These are phyloP conservation scores for Butyriboletus loyo DNA, from an alignment of 768 basidiomycete genomes.

Conservation along the genomic window DNA sequence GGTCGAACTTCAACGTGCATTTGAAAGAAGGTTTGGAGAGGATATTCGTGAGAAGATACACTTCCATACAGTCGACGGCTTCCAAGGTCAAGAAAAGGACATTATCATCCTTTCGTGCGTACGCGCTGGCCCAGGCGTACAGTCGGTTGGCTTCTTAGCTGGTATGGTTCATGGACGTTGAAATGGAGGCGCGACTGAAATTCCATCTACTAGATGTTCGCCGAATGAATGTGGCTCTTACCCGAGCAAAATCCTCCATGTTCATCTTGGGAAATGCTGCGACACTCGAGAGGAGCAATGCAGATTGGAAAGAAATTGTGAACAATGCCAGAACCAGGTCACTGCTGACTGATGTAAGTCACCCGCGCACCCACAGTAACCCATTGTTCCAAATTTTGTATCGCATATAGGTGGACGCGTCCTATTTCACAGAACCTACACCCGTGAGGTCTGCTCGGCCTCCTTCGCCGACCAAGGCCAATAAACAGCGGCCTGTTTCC, in stretches of 20 bases:
- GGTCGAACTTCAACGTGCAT: slow-evolving; percentile 63
- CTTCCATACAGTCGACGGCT: slow-evolving; percentile 98
- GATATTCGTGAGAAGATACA: slow-evolving; percentile 71
- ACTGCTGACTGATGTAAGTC: slow-evolving; percentile 58
- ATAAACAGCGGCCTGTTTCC: slow-evolving; percentile 19
- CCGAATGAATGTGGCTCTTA: slow-evolving; percentile 98
- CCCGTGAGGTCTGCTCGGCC: slow-evolving; percentile 13
- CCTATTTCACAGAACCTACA: slow-evolving; percentile 38
- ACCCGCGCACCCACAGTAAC: background rate
- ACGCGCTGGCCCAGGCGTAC: slow-evolving; percentile 82
- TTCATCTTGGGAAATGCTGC: slow-evolving; percentile 91
- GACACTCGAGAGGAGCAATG: slow-evolving; percentile 84
- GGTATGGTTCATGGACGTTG: slow-evolving; percentile 40
- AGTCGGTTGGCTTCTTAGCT: slow-evolving; percentile 83
- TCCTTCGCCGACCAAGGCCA: slow-evolving; percentile 19
- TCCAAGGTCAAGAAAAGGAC: slow-evolving; percentile 98
- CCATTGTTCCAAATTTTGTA: background rate
- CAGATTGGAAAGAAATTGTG: slow-evolving; percentile 76
- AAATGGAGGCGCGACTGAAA: slow-evolving; percentile 1
- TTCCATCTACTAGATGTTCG: slow-evolving; percentile 52
- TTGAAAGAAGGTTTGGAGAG: slow-evolving; percentile 67
- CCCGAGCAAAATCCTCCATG: slow-evolving; percentile 91
- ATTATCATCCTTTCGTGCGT: slow-evolving; percentile 98
- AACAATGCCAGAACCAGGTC: slow-evolving; percentile 67
- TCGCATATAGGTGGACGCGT: slow-evolving; percentile 29